Base-by-base conservation (phyloP, 139 green algal genomes). In the Tetraselmis chui region DNA sequence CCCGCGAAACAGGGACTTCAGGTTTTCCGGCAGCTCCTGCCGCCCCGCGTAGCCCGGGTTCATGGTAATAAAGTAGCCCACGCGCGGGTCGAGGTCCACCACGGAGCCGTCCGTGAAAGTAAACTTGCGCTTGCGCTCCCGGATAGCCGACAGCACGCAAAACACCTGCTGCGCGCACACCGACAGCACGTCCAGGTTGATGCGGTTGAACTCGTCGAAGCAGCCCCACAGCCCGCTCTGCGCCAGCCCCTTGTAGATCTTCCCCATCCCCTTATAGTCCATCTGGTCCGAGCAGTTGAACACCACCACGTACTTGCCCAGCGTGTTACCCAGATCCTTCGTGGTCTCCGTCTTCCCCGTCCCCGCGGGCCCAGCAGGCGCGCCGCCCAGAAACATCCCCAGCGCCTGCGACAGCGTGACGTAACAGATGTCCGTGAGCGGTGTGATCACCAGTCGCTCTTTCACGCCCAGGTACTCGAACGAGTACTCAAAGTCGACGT, bases 31-130 rank as follows among this genome's bases (percentile, higher is more conserved):
- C 86, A 98, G 87, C 93, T 98, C 96, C 88, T 98, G 94, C 24
- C 95, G 90, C 0, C 96, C 96, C 27, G 94, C 92, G 75, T 97
- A 97, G n/a, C 93, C 94, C 28, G 94, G 95, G 88, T 98, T 98
- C 96, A 98, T 98, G 67, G 96, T 98, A 88, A 98, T 98, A 90
- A 98, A 98, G 93, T 95, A 97, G 59, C 95, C 95, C 1, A 98
- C 95, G 26, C 94, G 90, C 1, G 92, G 85, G 84, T 98, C 94
- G 59, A 98, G 89, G 1, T 89, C 88, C 76, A 96, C 91, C 1
- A 88, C 87, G 82, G 85, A 92, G 82, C 95, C 95, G 81, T 98
- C 95, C 1, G 95, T 98, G 90, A 98, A 98, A 0, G 94, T 84
- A 82, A 98, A 98, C 11, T 85, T 85, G 88, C 93, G 93, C 87